Evolutionary conservation across 176 grass and related monocot genomes (phyloP), one percentile per base, ranked within the genome.

Genomic region (Puccinellia tenuiflora): DNA sequence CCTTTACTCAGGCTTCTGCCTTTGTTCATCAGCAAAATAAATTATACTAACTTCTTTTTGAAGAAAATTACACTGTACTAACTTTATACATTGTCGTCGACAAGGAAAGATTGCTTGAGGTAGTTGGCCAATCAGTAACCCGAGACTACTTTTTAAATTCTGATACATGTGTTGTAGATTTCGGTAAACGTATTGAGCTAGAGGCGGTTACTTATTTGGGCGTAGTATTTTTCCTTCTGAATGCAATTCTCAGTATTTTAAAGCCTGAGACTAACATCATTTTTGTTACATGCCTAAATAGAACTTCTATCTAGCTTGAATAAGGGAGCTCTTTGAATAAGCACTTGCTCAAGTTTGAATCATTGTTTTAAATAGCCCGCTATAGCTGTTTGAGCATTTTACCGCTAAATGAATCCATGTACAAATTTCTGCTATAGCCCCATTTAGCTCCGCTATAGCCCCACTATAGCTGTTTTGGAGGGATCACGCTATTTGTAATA

Each of bases 131-230:
- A 51, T 70, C 50, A 79, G 28, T 7, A 85, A 46, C 47, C 37
- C 60, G 5, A 25, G 45, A 57, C 33, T 29, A 20, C 50, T 31
- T 84, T 26, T 43, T 64, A 85, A 28, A 48, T 81, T 67, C 28
- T 85, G 33, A 77, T 88, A 35, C 26, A 73, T 82, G 17, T 73
- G 54, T 18, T 71, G 9, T 78, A 64, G 78, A 67, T 68, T 84
- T 79, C 14, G n/a, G 38, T 75, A 85, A 45, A 73, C 29, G 16
- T 21, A 21, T 63, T 59, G 50, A 11, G 20, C 52, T 78, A 87
- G 30, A 28, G 25, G 14, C 25, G 47, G 10, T 67, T 81, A 17
- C 40, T 70, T 78, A 31, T 18, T 70, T 57, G 47, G 34, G 11
- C 42, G 43, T 17, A 21, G 25, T 71, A 63, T 87, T 75, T 81